Conservation (phyloP, 2,329 filamentous ascomycete species). For the Alternaria incomplexa region DNA sequence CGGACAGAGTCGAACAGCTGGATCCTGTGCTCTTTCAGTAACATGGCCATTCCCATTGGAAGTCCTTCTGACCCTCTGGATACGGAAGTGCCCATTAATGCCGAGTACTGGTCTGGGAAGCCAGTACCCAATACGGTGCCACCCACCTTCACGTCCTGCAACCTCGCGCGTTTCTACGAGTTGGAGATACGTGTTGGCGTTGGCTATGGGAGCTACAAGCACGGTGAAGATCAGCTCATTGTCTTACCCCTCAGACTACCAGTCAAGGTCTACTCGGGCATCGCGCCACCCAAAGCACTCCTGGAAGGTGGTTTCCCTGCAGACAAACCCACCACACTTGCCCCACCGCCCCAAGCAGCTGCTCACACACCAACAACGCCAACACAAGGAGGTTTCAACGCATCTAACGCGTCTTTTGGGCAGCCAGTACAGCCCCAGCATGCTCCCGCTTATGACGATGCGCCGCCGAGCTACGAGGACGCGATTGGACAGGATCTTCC, state of each 20-base stretch:
- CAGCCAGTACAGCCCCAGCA: constrained; percentile 24
- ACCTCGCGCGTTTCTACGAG: constrained; percentile 81
- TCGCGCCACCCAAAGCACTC: constrained; percentile 78
- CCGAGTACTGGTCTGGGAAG: constrained; percentile 73
- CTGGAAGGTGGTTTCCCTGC: constrained; percentile 66
- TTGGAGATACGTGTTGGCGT: constrained; percentile 82
- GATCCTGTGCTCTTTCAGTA: constrained; percentile 74
- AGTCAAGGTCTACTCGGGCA: constrained; percentile 85
- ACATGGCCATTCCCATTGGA: constrained; percentile 75
- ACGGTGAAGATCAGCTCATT: constrained; percentile 71
- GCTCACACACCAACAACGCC: constrained; percentile 35
- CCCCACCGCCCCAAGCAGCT: constrained; percentile 18
- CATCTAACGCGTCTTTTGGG: constrained; percentile 25
- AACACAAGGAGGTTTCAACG: constrained; percentile 27
- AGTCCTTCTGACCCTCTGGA: constrained; percentile 62
- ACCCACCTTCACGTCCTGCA: constrained; percentile 87
- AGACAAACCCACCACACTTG: constrained; percentile 19
- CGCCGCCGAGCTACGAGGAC: constrained; percentile 95
- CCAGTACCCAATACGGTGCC: constrained; percentile 84
- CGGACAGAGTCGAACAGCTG: constrained; percentile 75
- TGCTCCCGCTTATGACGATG: constrained; percentile 67
- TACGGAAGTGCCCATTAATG: constrained; percentile 72
- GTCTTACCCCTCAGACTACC: constrained; percentile 80
- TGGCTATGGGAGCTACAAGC: constrained; percentile 69
- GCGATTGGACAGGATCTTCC: constrained; percentile 80